These are phyloP conservation scores for Terfezia boudieri DNA, from an alignment of 495 filamentous ascomycete species.

Conservation along the genomic window DNA sequence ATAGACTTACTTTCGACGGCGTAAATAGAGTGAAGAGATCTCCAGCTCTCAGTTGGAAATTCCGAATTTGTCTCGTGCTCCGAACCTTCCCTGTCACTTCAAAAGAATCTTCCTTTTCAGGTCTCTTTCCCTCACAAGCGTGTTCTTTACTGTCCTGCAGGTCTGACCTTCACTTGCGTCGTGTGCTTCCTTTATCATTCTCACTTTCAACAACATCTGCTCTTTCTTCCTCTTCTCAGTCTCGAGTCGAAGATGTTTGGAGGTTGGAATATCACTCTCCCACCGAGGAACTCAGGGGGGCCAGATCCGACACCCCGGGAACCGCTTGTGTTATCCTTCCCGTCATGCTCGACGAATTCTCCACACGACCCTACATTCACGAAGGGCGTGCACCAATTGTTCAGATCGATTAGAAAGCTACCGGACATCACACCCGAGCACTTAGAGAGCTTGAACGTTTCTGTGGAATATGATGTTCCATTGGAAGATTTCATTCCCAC, in stretches of 20 bases:
- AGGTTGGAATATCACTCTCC: neutral
- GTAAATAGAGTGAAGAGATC: too few species aligned
- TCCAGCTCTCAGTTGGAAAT: too few species aligned
- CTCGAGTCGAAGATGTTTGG: neutral
- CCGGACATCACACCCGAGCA: slow-evolving; percentile 16
- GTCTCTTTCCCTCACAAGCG: too few species aligned
- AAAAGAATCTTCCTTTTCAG: too few species aligned
- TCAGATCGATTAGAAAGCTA: slow-evolving; percentile 9
- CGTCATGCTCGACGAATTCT: neutral
- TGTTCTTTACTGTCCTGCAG: too few species aligned
- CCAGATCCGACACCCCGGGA: neutral
- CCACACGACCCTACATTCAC: neutral
- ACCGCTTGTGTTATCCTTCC: neutral
- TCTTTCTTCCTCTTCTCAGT: neutral
- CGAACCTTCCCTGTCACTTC: too few species aligned
- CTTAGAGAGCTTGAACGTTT: slow-evolving; percentile 14
- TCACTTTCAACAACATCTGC: too few species aligned
- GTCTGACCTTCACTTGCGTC: too few species aligned
- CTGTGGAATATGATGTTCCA: slow-evolving; percentile 16
- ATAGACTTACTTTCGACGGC: too few species aligned
- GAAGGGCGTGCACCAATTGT: neutral
- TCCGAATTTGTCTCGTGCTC: too few species aligned
- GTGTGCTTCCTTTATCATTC: too few species aligned
- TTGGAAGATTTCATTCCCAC: slow-evolving; percentile 10
- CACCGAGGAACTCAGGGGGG: neutral